These are phyloP conservation scores for Aureobasidium musti DNA, from an alignment of 2,329 filamentous ascomycete genomes.

Conservation along the genomic window DNA sequence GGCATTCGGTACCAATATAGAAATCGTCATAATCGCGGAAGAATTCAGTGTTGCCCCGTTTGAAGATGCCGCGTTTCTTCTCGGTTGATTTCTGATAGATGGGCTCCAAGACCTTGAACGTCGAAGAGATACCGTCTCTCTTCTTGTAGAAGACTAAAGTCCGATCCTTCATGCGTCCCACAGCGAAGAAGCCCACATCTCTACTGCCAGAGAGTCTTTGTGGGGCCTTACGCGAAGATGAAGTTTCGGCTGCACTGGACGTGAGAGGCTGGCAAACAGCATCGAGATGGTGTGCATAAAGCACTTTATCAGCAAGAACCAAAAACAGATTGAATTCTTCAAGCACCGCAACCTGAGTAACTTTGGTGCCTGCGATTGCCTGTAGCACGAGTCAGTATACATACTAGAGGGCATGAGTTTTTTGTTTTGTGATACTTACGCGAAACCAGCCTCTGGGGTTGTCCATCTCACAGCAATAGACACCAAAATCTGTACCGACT, in stretches of 20 bases:
- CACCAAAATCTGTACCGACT: conserved; percentile 91
- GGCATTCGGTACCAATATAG: conserved; percentile 95
- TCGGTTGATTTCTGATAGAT: conserved; percentile 91
- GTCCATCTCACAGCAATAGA: conserved; percentile 83
- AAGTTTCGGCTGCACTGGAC: conserved; percentile 47
- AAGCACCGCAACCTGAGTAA: conserved; percentile 90
- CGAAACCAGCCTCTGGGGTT: conserved; percentile 90
- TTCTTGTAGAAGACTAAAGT: conserved; percentile 97
- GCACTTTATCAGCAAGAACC: conserved; percentile 83
- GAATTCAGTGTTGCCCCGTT: conserved; percentile 79
- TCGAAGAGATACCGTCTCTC: conserved; percentile 85
- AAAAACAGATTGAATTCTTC: conserved; percentile 95
- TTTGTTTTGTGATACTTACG: conserved; percentile 60
- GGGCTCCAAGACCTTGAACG: conserved; percentile 93
- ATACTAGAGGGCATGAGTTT: conserved; percentile 30
- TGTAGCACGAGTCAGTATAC: conserved; percentile 47
- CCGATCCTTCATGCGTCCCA: conserved; percentile 94
- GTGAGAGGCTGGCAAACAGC: conserved; percentile 64
- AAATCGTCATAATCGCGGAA: conserved; percentile 99
- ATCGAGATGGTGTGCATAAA: conserved; percentile 93
- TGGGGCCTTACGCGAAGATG: conserved; percentile 75
- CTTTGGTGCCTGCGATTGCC: conserved; percentile 73
- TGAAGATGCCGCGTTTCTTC: conserved; percentile 70
- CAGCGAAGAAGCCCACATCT: conserved; percentile 95
- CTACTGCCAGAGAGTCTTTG: conserved; percentile 84